Percentiles rank a stretch among this genome's conserved stretches.
These are phyloP conservation scores for Kregervanrija delftensis DNA, from an alignment of 805 yeast species.

Conservation along the genomic window DNA sequence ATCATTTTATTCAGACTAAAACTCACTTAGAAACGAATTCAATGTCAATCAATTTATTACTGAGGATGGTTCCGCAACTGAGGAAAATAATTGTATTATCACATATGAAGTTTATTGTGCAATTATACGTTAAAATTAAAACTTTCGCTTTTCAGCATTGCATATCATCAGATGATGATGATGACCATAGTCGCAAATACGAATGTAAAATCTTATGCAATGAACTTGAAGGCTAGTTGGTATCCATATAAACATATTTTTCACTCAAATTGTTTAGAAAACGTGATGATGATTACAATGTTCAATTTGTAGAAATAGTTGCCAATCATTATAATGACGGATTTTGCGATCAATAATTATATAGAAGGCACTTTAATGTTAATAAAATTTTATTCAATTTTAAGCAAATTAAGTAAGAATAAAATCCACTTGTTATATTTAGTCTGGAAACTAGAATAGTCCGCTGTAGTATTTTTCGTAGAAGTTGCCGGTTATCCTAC, in stretches of 20 bases:
- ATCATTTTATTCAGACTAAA: no score
- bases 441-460: background rate
- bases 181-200: slow-evolving; percentile 10
- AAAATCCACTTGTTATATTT: background rate
- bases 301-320: slow-evolving; percentile 83
- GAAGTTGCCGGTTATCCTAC: no score
- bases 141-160: slow-evolving; percentile 53
- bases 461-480: no score
- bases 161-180: slow-evolving; percentile 12
- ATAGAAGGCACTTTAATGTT: no score
- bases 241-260: slow-evolving; percentile 80
- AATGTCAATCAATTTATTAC: slow-evolving; percentile 25
- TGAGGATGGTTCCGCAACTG: slow-evolving; percentile 11
- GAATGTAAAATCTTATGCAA: slow-evolving; percentile 8
- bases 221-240: slow-evolving; percentile 26
- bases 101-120: slow-evolving; percentile 41
- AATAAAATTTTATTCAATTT: background rate
- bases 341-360: no score
- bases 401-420: background rate
- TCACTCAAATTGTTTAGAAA: slow-evolving; percentile 77
- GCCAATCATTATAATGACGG: slow-evolving; percentile 48
- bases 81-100: slow-evolving; percentile 1
- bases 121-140: slow-evolving; percentile 86
- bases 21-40: slow-evolving; percentile 56
- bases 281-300: slow-evolving; percentile 94